phyloP scores from a whole-genome alignment of 2,329 filamentous ascomycete species.

The Alternaria alternata region DNA sequence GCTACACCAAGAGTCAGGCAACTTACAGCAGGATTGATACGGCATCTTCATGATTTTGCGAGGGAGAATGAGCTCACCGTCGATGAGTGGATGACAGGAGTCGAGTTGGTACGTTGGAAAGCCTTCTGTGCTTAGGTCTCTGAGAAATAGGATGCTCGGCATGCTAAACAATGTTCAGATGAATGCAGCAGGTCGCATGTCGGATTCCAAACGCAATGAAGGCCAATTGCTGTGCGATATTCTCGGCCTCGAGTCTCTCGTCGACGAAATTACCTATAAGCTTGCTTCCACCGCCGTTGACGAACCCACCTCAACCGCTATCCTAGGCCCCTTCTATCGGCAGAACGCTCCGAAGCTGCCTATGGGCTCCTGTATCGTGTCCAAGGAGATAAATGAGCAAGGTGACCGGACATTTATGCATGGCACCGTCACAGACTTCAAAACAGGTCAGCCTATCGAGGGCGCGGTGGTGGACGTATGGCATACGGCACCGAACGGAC shows the following conservation, averaged over 20 bases:
- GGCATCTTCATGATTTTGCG: conserved; percentile 79
- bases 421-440: conserved; percentile 65
- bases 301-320: conserved; percentile 74
- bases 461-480: conserved; percentile 77
- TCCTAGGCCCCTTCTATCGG: conserved; percentile 87
- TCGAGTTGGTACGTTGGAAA: conserved; percentile 65
- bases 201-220: conserved; percentile 68
- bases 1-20: conserved; percentile 69
- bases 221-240: conserved; percentile 68
- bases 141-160: not conserved
- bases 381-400: conserved; percentile 53
- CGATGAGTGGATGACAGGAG: conserved; percentile 80
- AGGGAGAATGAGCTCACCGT: conserved; percentile 78
- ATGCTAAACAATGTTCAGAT: conserved; percentile 48
- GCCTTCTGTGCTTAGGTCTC: not conserved
- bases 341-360: conserved; percentile 72
- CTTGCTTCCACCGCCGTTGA: conserved; percentile 61
- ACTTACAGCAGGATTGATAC: conserved; percentile 70
- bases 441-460: conserved; percentile 70
- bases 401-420: conserved; percentile 70
- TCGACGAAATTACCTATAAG: conserved; percentile 82
- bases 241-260: conserved; percentile 66
- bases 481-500: conserved; percentile 77
- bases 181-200: conserved; percentile 71
- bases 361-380: conserved; percentile 74